These are phyloP conservation scores for Calvatia gigantea DNA, from an alignment of 768 basidiomycete species.

Conservation along the genomic window DNA sequence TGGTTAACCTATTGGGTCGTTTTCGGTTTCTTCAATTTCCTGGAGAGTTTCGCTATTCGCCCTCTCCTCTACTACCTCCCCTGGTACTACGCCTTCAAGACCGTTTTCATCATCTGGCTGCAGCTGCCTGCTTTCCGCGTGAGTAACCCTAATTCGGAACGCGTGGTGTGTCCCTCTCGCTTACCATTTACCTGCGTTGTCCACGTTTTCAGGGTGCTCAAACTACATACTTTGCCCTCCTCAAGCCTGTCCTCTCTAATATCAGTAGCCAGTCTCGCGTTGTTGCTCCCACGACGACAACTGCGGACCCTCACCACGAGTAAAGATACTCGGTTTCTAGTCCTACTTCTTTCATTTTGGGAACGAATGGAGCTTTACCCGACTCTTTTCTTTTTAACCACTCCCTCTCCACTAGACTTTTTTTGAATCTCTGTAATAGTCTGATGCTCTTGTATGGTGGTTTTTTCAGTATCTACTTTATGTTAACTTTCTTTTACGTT, in stretches of 20 bases:
- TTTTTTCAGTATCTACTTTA: slow-evolving; percentile 6
- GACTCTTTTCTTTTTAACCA: too few relatives aligned
- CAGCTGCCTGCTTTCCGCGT: slow-evolving; percentile 84
- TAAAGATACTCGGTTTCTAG: slow-evolving; percentile 18
- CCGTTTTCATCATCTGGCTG: slow-evolving; percentile 86
- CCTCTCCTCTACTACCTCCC: slow-evolving; percentile 89
- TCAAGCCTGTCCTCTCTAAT: slow-evolving; percentile 80
- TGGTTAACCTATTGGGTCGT: slow-evolving; percentile 99
- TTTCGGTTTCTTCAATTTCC: slow-evolving; percentile 90
- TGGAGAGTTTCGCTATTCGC: slow-evolving; percentile 82
- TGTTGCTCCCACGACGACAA: slow-evolving; percentile 48
- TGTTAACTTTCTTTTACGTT: background rate
- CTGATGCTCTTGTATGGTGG: too few relatives aligned
- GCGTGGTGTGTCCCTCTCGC: slow-evolving; percentile 13
- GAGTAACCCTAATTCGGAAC: slow-evolving; percentile 32
- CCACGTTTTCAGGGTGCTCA: slow-evolving; percentile 69
- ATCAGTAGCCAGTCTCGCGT: slow-evolving; percentile 42
- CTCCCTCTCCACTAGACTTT: too few relatives aligned
- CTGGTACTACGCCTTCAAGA: slow-evolving; percentile 95
- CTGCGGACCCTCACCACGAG: slow-evolving; percentile 37
- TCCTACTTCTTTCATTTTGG: slow-evolving; percentile 11
- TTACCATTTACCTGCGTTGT: slow-evolving; percentile 17
- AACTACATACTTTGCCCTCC: slow-evolving; percentile 66
- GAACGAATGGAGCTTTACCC: too few relatives aligned
- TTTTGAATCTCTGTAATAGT: too few relatives aligned